Base-by-base conservation (phyloP, 2,329 filamentous ascomycete species). In the Epichloe elymi region DNA sequence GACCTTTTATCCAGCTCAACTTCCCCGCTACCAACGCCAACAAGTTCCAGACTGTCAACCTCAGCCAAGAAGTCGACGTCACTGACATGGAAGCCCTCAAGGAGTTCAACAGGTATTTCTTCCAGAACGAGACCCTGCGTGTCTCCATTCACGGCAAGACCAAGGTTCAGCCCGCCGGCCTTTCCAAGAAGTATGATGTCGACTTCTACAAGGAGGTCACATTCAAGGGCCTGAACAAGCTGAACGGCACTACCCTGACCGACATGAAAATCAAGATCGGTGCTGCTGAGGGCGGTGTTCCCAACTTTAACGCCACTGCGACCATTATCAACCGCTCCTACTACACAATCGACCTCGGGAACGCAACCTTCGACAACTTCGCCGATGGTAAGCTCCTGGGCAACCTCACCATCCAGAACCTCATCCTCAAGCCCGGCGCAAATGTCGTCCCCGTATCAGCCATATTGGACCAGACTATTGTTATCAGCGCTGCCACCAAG, bases 261-360 rank as follows among this genome's bases (percentile, higher is more conserved):
- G 52, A 54, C 49, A 54, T 51, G 52, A 46, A 51, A n/a, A 50
- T 54, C 37, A 54, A 47, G 49, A 40, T 54, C 30, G 52, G 52
- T 35, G 12, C 33, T 30, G 41, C 52, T n/a, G 19, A 38, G 26
- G n/a, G 40, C 23, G 46, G 46, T 26, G 43, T 51, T 23, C 72
- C 74, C 61, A 86, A 85, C 67, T 82, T 86, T 66, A 67, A 73
- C 48, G 82, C 74, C 57, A 74, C 69, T 14, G 74, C 75, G 52
- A 69, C 70, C 51, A 81, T 86, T 48, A 80, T 79, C 56, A 87
- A 86, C 63, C 74, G 72, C 6, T 83, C 82, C 1, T 66, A 78
- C 48, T 73, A 83, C 60, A 79, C 74, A n/a, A 71, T 86, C 49
- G 75, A 83, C 36, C 75, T 86, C 58, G 83, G 83, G 58, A 83